A percentile compares a stretch with the other conserved stretches of the same genome.
Conservation (phyloP, 371 early-diverging fungal genomes). For the Syncephalastrum contaminatum region DNA sequence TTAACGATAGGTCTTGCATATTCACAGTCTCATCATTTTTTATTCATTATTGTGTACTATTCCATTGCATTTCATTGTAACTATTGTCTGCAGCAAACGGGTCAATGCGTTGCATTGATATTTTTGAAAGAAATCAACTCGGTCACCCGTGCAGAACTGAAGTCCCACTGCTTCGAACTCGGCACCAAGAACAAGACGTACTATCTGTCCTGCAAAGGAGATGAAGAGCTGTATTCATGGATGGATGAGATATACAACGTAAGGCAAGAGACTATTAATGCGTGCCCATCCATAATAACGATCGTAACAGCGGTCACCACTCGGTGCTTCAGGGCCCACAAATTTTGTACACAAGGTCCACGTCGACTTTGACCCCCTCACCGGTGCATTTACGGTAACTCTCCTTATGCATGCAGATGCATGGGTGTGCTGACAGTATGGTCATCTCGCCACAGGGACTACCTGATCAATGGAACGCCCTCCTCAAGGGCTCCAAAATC, state of each 20-base stretch:
- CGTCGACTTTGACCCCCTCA: constrained; percentile 83
- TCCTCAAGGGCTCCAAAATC: constrained; percentile 86
- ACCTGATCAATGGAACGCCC: constrained; percentile 90
- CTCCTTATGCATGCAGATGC: neutral
- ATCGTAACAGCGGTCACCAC: constrained; percentile 33
- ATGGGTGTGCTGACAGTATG: neutral
- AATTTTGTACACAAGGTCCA: constrained; percentile 86
- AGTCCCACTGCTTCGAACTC: constrained; percentile 78
- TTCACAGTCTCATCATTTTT: neutral
- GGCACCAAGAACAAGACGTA: constrained; percentile 72
- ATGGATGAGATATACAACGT: constrained; percentile 83
- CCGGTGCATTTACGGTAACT: constrained; percentile 75
- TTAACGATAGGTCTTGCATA: neutral
- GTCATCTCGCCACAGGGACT: constrained; percentile 62
- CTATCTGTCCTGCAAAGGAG: constrained; percentile 72
- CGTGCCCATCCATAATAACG: neutral
- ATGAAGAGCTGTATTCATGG: constrained; percentile 87
- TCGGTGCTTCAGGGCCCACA: constrained; percentile 74
- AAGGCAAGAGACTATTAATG: constrained; percentile 5
- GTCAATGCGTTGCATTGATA: constrained; percentile 57
- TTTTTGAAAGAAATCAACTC: constrained; percentile 73
- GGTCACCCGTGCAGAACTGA: constrained; percentile 69
- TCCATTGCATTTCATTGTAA: constrained; percentile 31
- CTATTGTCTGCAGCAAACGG: constrained; percentile 27
- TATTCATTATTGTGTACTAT: neutral